These are phyloP conservation scores for Hypsizygus marmoreus DNA, from an alignment of 768 basidiomycete species.

Conservation along the genomic window DNA sequence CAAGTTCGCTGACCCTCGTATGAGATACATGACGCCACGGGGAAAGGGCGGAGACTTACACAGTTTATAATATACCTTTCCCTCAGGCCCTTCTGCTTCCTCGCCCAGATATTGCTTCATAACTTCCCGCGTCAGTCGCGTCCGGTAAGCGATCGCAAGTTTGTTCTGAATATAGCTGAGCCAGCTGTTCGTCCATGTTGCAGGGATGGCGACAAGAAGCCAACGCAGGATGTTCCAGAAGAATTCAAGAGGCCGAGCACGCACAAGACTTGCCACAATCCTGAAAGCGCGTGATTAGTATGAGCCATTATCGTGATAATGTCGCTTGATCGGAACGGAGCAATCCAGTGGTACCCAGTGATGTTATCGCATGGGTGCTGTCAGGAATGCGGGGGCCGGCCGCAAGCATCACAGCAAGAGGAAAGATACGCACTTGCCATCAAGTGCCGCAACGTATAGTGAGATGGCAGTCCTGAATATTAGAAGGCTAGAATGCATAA, in stretches of 20 bases:
- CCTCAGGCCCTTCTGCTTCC: constrained; percentile 60
- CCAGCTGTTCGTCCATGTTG: constrained; percentile 93
- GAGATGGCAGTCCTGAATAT: constrained; percentile 90
- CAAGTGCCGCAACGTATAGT: constrained; percentile 90
- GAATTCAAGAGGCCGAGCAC: constrained; percentile 78
- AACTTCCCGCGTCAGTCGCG: constrained; percentile 81
- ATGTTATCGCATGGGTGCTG: not conserved
- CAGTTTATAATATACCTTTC: constrained; percentile 93
- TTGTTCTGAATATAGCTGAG: constrained; percentile 93
- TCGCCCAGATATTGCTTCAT: constrained; percentile 84
- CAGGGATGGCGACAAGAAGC: constrained; percentile 90
- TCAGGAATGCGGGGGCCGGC: not conserved
- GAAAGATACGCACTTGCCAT: constrained; percentile 70
- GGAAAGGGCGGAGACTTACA: constrained; percentile 44
- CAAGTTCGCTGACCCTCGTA: constrained; percentile 67
- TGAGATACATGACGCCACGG: not conserved
- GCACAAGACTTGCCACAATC: constrained; percentile 93
- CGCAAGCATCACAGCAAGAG: not conserved
- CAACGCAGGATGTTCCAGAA: constrained; percentile 84
- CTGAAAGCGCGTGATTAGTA: constrained; percentile 38
- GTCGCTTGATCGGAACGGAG: too few species aligned
- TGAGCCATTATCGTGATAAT: not conserved
- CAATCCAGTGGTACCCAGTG: too few species aligned
- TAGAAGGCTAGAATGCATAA: constrained; percentile 87
- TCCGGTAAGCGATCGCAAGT: constrained; percentile 85